Evolutionary conservation across 352 stramenopile genomes (phyloP), one percentile per base, ranked within the genome.

Genomic region (Globisporangium acanthophoron): DNA sequence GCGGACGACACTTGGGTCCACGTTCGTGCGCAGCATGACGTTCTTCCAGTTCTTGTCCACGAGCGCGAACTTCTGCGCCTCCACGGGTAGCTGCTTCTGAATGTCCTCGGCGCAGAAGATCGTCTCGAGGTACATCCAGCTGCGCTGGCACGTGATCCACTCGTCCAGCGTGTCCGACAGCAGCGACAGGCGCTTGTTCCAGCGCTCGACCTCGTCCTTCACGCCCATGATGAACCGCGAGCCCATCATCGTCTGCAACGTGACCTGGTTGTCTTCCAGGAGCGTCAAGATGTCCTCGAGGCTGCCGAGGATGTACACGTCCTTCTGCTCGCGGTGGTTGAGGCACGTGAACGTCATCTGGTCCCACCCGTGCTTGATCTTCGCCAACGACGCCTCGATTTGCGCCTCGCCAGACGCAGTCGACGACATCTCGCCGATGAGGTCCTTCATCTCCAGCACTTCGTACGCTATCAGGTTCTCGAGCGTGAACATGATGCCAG

Each of bases 231-330:
- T 96, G 64, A 88, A 97, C 0, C 90, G 84, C 27, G 85, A 96
- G 9, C 90, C 90, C 83, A 97, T 95, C 89, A 97, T 97, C 1
- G 90, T 97, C 60, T 96, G 87, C 37, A 97, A 62, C 29, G 87
- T 92, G 27, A 96, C 85, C 60, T 97, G 90, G 56, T 97, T 96
- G 63, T 97, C 90, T 76, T 97, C 90, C 0, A 97, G 62, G 8
- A 96, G 58, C 47, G 73, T 92, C 35, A 97, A 68, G 54, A 97
- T 92, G 37, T 97, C 90, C 57, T 97, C 90, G 4, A 97, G 69
- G 45, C 83, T 89, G n/a, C 87, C 90, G 0, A 97, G 71, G 37
- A 97, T 97, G 58, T 91, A 97, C 21, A 96, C 77, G 11, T 92
- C 85, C 15, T 87, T 90, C 46, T 90, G 82, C 2, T 93, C 85